These are phyloP conservation scores for Hymenotorrendiella dingleyae DNA, from an alignment of 2,329 filamentous ascomycete species.

Conservation along the genomic window DNA sequence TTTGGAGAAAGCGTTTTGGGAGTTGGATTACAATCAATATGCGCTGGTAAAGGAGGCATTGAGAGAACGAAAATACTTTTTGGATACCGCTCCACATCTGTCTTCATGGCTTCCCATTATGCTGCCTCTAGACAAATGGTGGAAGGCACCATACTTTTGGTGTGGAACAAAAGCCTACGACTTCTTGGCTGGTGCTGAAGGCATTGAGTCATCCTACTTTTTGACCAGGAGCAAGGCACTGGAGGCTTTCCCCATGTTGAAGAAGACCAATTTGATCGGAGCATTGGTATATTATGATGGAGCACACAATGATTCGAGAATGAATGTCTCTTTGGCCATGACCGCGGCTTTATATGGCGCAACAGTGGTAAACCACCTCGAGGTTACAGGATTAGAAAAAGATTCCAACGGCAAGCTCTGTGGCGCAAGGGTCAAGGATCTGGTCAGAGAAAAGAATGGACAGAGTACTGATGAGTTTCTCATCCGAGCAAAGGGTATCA, in stretches of 20 bases:
- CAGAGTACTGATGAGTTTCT: slow-evolving; percentile 56
- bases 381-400: slow-evolving; percentile 72
- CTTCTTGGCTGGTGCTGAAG: slow-evolving; percentile 76
- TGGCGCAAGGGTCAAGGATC: slow-evolving; percentile 68
- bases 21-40: slow-evolving; percentile 69
- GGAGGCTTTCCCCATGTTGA: slow-evolving; percentile 84
- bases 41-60: slow-evolving; percentile 66
- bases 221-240: slow-evolving; percentile 79
- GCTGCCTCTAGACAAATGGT: slow-evolving; percentile 70
- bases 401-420: slow-evolving; percentile 66
- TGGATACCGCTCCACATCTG: slow-evolving; percentile 69
- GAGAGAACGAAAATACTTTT: slow-evolving; percentile 68
- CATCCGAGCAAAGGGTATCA: slow-evolving; percentile 72
- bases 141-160: slow-evolving; percentile 74
- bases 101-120: slow-evolving; percentile 71
- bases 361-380: slow-evolving; percentile 77
- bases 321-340: slow-evolving; percentile 86
- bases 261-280: slow-evolving; percentile 70
- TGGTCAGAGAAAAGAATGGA: slow-evolving; percentile 60
- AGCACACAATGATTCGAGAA: slow-evolving; percentile 85
- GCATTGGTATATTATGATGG: slow-evolving; percentile 89
- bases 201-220: slow-evolving; percentile 86
- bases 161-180: slow-evolving; percentile 77
- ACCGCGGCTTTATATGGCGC: slow-evolving; percentile 82
- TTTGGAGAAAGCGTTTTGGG: slow-evolving; percentile 70